phyloP scores from a whole-genome alignment of 1,139 yeast genomes.

The Taphrina betulina region DNA sequence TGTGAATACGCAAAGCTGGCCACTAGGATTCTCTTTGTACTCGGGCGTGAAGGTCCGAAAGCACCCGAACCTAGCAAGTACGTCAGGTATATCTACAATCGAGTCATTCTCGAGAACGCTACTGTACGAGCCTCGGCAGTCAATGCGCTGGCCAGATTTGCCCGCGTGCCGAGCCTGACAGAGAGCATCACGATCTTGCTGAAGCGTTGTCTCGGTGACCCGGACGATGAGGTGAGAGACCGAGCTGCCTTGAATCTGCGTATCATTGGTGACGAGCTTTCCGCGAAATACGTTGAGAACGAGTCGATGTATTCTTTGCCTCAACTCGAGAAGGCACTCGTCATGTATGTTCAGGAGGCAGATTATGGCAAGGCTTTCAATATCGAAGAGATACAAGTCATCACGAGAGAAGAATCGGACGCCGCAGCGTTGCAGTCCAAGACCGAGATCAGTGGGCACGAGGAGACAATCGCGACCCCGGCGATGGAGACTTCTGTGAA shows the following conservation, averaged over 20 bases:
- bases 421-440: slow-evolving; percentile 60
- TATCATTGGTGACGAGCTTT: slow-evolving; percentile 56
- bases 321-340: slow-evolving; percentile 72
- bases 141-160: slow-evolving; percentile 86
- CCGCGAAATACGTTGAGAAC: slow-evolving; percentile 53
- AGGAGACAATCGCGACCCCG: slow-evolving; percentile 31
- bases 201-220: slow-evolving; percentile 80
- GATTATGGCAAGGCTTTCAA: slow-evolving; percentile 71
- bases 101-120: slow-evolving; percentile 93
- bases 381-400: slow-evolving; percentile 60
- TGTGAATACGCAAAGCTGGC: slow-evolving; percentile 93
- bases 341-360: slow-evolving; percentile 63
- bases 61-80: slow-evolving; percentile 84
- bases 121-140: slow-evolving; percentile 95
- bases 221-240: slow-evolving; percentile 96
- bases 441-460: slow-evolving; percentile 45
- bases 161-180: slow-evolving; percentile 52
- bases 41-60: slow-evolving; percentile 92
- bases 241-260: slow-evolving; percentile 85
- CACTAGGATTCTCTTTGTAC: slow-evolving; percentile 81
- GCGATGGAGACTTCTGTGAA: slow-evolving; percentile 37
- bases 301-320: slow-evolving; percentile 69
- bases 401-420: slow-evolving; percentile 63
- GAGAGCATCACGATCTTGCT: slow-evolving; percentile 72
- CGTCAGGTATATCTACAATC: slow-evolving; percentile 92